Evolutionary conservation across 176 grass and related monocot species (phyloP), one percentile per base, ranked within the genome.

Genomic region (Eleusine indica): DNA sequence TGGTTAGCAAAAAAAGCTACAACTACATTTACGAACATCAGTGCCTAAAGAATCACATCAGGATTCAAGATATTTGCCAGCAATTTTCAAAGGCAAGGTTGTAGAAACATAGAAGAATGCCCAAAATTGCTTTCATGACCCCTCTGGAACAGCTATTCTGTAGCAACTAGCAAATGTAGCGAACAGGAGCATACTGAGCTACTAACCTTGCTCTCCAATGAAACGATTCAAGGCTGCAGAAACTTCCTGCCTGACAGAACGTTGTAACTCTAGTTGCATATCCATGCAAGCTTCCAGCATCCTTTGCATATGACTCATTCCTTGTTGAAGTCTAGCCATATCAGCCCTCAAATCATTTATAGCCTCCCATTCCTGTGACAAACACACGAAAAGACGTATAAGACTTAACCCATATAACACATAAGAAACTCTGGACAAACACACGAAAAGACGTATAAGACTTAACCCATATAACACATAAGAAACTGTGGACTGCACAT

Each of bases 241-340:
- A 82, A 99, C 96, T 84, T 99, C 96, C 68, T 99, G 96, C 62
- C 96, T 85, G 18, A 99, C 93, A 52, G 96, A 99, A 41, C 96
- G 93, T 46, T 99, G 96, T n/a, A 99, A 68, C 64, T 99, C 96
- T 28, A 99, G 91, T 72, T 99, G 96, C 96, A 99, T 94, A 70
- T 99, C 96, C 93, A 99, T 99, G 89, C 96, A 99, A 66, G 96
- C 93, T 77, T 99, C 96, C 44, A 99, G 73, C 89, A 92, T 96
- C 48, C 96, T 88, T 80, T 99, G 96, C 93, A 99, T 94, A 71
- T 99, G 91, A 70, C 87, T 90, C 96, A 99, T 99, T 11, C 89
- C 93, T 86, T 99, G 87, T 81, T 99, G 93, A 73, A 99, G 91
- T 83, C 93, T 93, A 62, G 85, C 86, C 83, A 99, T 93, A 68